Percentiles rank a stretch among this genome's conserved stretches.
phyloP scores from a whole-genome alignment of 805 yeast genomes.

The Geotrichum ghanense region DNA sequence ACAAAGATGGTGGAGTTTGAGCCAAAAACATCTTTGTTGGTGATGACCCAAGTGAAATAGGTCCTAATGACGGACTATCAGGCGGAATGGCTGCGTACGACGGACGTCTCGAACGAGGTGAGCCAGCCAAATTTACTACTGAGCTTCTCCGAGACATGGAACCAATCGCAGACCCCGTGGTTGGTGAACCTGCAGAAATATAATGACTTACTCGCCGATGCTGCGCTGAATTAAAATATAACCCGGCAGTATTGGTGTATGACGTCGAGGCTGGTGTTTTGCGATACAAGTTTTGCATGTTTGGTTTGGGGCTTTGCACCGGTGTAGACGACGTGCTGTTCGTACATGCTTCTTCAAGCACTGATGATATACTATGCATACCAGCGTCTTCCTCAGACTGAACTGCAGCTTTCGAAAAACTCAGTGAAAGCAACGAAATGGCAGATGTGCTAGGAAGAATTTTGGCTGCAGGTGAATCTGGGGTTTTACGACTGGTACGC shows the following conservation, averaged over 20 bases:
- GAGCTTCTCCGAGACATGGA: not conserved
- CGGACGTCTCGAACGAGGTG: not conserved
- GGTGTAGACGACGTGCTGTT: conserved; percentile 2
- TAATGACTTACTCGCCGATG: conserved; percentile 3
- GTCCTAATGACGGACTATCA: conserved; percentile 7
- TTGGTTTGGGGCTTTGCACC: not conserved
- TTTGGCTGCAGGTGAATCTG: conserved; percentile 3
- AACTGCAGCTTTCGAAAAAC: conserved; percentile 2
- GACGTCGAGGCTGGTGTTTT: not conserved
- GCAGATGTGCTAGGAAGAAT: conserved; percentile 7
- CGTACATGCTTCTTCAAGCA: conserved; percentile 3
- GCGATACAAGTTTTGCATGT: not conserved
- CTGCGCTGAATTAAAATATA: conserved; percentile 1
- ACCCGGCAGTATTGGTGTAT: not conserved
- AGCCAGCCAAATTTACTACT: not conserved
- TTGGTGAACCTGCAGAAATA: conserved; percentile 5
- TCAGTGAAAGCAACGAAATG: conserved; percentile 6
- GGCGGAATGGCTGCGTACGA: conserved; percentile 3
- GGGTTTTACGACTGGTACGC: conserved; percentile 4
- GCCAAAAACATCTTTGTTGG: conserved; percentile 7
- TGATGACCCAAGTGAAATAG: conserved; percentile 6
- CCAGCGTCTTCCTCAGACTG: conserved; percentile 1
- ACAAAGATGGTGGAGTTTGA: not conserved
- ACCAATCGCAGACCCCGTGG: conserved; percentile 2
- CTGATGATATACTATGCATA: not conserved